These are phyloP conservation scores for Microbotryomycetes sp. DNA, from an alignment of 1,284 basidiomycete species.

Conservation along the genomic window DNA sequence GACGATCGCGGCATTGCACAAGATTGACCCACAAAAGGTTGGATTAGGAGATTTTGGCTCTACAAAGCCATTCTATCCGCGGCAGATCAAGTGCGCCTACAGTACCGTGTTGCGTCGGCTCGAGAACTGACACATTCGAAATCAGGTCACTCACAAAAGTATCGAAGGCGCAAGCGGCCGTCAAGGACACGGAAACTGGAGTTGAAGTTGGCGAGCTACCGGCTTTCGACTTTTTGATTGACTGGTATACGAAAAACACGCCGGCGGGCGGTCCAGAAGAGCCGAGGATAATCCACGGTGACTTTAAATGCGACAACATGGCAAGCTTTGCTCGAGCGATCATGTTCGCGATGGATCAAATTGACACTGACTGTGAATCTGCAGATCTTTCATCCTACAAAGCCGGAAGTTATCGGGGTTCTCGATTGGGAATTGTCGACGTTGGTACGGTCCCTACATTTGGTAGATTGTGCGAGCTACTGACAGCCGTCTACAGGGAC, in stretches of 20 bases:
- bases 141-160: conserved; percentile 58
- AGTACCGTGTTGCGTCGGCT: background rate
- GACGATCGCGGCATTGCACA: conserved; percentile 66
- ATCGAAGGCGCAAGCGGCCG: conserved; percentile 61
- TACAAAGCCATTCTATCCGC: conserved; percentile 69
- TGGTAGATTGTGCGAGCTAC: background rate
- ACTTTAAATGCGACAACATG: conserved; percentile 94
- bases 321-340: background rate
- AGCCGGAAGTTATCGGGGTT: conserved; percentile 86
- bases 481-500: conserved; percentile 44
- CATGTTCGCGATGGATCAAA: background rate
- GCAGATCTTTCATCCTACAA: conserved; percentile 76
- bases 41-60: conserved; percentile 74
- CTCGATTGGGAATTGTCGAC: conserved; percentile 96
- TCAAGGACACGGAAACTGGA: conserved; percentile 57
- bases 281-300: conserved; percentile 73
- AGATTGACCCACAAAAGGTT: conserved; percentile 59
- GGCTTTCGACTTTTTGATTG: conserved; percentile 60
- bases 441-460: conserved; percentile 68
- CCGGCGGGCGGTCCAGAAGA: conserved; percentile 63
- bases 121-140: background rate
- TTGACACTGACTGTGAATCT: background rate
- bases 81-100: conserved; percentile 63
- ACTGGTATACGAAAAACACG: conserved; percentile 66
- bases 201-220: conserved; percentile 60